Conservation (phyloP, 495 filamentous ascomycete species). For the Penicillium dipodomyicola region DNA sequence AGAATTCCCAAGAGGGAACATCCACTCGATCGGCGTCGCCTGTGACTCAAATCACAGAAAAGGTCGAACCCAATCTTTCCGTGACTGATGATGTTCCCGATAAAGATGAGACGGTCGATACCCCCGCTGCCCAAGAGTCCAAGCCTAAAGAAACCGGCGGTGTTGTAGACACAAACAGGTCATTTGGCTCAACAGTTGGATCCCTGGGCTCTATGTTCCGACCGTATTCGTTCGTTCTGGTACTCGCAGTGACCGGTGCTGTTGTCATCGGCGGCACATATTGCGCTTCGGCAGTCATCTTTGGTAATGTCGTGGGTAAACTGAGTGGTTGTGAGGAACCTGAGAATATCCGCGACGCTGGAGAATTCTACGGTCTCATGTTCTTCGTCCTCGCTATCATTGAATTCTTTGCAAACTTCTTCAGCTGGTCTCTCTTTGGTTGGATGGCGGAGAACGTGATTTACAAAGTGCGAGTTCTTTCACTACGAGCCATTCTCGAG, state of each 20-base stretch:
- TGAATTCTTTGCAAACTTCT: conserved; percentile 53
- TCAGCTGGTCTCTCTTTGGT: conserved; percentile 50
- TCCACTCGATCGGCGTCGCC: conserved; percentile 13
- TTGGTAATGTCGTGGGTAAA: conserved; percentile 45
- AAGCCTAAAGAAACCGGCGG: background rate
- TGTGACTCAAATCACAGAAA: conserved; percentile 10
- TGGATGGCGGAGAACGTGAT: conserved; percentile 54
- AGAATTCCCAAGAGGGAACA: background rate
- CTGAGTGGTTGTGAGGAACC: conserved; percentile 38
- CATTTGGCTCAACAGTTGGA: background rate
- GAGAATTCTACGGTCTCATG: conserved; percentile 52
- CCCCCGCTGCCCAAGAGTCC: background rate
- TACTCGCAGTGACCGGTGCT: conserved; percentile 34
- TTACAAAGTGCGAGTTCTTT: conserved; percentile 47
- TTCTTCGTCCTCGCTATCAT: conserved; percentile 56
- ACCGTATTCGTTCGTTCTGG: conserved; percentile 32
- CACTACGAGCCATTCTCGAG: conserved; percentile 50
- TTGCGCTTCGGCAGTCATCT: conserved; percentile 46
- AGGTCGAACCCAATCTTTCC: background rate
- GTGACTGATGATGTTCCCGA: background rate
- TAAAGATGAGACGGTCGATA: background rate
- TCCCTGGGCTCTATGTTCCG: conserved; percentile 19
- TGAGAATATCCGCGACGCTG: conserved; percentile 30
- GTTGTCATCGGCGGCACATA: conserved; percentile 41
- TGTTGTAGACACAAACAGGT: background rate